A percentile compares a stretch with the other conserved stretches of the same genome.
phyloP scores from a whole-genome alignment of 1,139 yeast genomes.

The Suhomyces terraborum region DNA sequence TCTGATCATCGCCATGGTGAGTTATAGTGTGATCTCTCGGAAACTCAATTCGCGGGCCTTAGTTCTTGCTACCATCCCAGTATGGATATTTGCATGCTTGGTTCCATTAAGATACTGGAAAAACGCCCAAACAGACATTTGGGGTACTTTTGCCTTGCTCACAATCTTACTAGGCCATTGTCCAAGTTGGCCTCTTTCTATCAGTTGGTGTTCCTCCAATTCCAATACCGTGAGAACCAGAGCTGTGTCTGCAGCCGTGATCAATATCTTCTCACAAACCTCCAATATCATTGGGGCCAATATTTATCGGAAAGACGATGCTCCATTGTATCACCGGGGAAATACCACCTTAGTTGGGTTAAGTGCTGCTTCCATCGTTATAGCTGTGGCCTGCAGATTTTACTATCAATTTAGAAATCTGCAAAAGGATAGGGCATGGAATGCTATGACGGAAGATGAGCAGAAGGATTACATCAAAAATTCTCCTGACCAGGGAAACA shows the following conservation, averaged over 20 bases:
- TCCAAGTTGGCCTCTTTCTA: slow-evolving; percentile 23
- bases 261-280: slow-evolving; percentile 25
- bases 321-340: slow-evolving; percentile 31
- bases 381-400: slow-evolving; percentile 18
- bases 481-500: slow-evolving; percentile 21
- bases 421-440: slow-evolving; percentile 18
- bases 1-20: slow-evolving; percentile 39
- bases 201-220: slow-evolving; percentile 26
- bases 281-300: slow-evolving; percentile 23
- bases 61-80: slow-evolving; percentile 19
- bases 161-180: slow-evolving; percentile 24
- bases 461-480: slow-evolving; percentile 15
- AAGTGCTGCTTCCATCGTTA: slow-evolving; percentile 20
- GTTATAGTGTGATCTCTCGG: slow-evolving; percentile 44
- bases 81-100: slow-evolving; percentile 23
- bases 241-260: slow-evolving; percentile 28
- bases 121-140: slow-evolving; percentile 21
- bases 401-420: slow-evolving; percentile 20
- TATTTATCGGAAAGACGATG: slow-evolving; percentile 31
- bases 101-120: slow-evolving; percentile 24
- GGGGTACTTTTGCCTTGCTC: slow-evolving; percentile 26
- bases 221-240: slow-evolving; percentile 25
- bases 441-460: slow-evolving; percentile 18
- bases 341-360: slow-evolving; percentile 26
- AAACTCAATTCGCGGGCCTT: slow-evolving; percentile 36